Percentiles rank a stretch among this genome's conserved stretches.
Evolutionary conservation across 139 green algal species (phyloP).

Genomic region (Zygnema cylindricum): DNA sequence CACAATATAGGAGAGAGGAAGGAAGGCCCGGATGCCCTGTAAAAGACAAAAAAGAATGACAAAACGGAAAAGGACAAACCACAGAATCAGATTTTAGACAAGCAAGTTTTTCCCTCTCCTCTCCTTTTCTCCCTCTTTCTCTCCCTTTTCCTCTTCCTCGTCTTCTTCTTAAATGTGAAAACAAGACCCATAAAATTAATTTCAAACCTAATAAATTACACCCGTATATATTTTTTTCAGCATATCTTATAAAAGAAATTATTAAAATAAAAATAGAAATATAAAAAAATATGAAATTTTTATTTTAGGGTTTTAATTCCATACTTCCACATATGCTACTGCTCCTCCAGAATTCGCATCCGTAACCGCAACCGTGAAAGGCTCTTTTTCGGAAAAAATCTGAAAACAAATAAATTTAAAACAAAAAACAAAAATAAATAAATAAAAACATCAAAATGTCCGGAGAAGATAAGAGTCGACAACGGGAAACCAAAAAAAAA

Average conservation of each 20-base stretch:
- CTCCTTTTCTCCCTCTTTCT: slow-evolving; percentile 7
- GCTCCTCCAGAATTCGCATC: no score
- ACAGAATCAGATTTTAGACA: no score
- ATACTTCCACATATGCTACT: no score
- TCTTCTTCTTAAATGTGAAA: neutral
- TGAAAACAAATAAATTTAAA: neutral
- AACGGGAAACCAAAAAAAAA: neutral
- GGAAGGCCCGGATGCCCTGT: no score
- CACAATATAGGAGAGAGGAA: no score
- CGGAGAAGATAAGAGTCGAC: neutral
- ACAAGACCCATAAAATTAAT: no score
- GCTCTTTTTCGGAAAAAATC: neutral
- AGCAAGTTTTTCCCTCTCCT: neutral
- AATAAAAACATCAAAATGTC: neutral
- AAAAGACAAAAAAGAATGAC: no score
- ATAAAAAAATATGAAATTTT: slow-evolving; percentile 61
- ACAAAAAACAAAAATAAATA: neutral
- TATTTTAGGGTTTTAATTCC: slow-evolving; percentile 68
- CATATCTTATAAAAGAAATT: neutral
- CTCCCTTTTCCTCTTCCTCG: neutral
- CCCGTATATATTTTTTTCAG: no score
- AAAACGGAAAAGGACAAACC: no score
- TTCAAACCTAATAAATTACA: no score
- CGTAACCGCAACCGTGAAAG: no score
- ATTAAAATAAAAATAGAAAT: slow-evolving; percentile 2